phyloP scores from a whole-genome alignment of 768 basidiomycete species.

The Exsudoporus frostii region DNA sequence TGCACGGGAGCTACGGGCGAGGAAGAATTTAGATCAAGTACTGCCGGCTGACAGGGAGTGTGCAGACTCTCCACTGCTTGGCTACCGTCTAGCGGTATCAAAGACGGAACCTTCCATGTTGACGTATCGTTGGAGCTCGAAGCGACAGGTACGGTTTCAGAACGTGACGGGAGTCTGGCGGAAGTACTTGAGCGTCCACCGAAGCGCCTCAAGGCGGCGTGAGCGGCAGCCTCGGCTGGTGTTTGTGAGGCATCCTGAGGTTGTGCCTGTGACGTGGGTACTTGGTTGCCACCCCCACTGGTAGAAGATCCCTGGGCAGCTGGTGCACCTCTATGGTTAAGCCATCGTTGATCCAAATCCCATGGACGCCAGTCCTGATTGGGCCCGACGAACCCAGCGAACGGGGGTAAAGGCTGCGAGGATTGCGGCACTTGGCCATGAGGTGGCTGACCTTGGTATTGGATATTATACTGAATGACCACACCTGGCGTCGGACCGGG shows the following conservation, averaged over 20 bases:
- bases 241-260: constrained; percentile 18
- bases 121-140: constrained; percentile 9
- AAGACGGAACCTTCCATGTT: constrained; percentile 23
- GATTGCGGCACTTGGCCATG: constrained; percentile 31
- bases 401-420: constrained; percentile 47
- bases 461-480: constrained; percentile 63
- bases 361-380: constrained; percentile 65
- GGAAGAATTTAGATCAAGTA: constrained; percentile 11
- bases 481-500: constrained; percentile 42
- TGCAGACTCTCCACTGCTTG: not conserved
- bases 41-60: not conserved
- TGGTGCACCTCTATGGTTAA: constrained; percentile 13
- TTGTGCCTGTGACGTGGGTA: constrained; percentile 6
- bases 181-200: constrained; percentile 16
- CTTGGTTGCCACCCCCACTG: not conserved
- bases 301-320: constrained; percentile 10
- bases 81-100: constrained; percentile 24
- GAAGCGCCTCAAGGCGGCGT: constrained; percentile 61
- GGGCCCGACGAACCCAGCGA: constrained; percentile 62
- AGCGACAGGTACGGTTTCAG: constrained; percentile 5
- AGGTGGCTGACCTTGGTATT: constrained; percentile 46
- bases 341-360: constrained; percentile 41
- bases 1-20: not conserved
- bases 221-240: constrained; percentile 57
- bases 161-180: not conserved